These are phyloP conservation scores for Centella asiatica DNA, from an alignment of 129 eudicot genomes.

Conservation along the genomic window DNA sequence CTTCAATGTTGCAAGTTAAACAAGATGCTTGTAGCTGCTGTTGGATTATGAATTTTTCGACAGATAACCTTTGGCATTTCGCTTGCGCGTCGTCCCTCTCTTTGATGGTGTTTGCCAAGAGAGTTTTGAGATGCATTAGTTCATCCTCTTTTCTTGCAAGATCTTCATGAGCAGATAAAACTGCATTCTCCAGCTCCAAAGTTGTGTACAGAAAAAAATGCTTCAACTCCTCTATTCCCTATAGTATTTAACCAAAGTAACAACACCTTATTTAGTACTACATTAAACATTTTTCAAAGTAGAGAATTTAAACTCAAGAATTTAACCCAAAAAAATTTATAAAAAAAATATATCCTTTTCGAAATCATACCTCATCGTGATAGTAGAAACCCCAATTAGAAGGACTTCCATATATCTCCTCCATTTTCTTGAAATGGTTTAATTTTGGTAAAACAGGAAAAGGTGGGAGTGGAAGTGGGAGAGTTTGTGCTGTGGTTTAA, in stretches of 20 bases:
- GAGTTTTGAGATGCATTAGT: slow-evolving; percentile 47
- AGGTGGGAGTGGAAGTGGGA: no score
- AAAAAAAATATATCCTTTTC: neutral
- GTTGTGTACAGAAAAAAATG: slow-evolving; percentile 59
- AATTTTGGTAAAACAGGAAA: no score
- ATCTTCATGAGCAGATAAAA: slow-evolving; percentile 69
- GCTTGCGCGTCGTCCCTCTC: slow-evolving; percentile 69
- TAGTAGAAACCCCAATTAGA: slow-evolving; percentile 64
- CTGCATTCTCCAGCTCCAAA: slow-evolving; percentile 62
- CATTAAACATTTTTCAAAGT: neutral
- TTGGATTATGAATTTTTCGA: slow-evolving; percentile 52
- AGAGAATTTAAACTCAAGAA: neutral
- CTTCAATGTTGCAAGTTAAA: slow-evolving; percentile 28
- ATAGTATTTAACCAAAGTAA: neutral
- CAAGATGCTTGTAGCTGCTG: slow-evolving; percentile 27
- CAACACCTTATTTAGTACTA: neutral
- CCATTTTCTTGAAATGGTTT: slow-evolving; percentile 57
- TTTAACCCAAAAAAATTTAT: neutral
- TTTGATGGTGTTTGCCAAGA: slow-evolving; percentile 39
- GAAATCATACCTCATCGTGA: slow-evolving; percentile 50
- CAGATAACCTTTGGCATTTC: slow-evolving; percentile 44
- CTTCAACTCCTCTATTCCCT: slow-evolving; percentile 67
- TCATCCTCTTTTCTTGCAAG: slow-evolving; percentile 75
- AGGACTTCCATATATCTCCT: slow-evolving; percentile 69
- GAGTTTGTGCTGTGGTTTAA: no score